Base-by-base conservation (phyloP, 2,329 filamentous ascomycete species). In the Arthroderma uncinatum region DNA sequence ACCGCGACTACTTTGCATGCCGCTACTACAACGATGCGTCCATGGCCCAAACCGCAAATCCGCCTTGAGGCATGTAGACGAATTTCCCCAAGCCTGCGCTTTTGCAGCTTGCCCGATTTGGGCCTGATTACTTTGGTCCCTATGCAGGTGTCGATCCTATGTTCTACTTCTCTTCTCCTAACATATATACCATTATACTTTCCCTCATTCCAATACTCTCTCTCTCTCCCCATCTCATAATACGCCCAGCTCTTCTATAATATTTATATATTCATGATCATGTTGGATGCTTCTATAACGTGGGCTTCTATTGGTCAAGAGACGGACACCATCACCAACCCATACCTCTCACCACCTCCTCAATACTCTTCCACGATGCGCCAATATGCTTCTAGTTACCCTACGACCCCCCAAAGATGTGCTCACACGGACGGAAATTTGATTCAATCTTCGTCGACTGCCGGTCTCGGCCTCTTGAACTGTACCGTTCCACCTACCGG, bases 401-500 rank as follows among this genome's bases (percentile, higher is more conserved):
- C 66, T 2, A 65, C 66, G 16, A 62, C 55, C 62, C 65, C 54
- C 42, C 60, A 53, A 30, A 57, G 44, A 54, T 58, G 42, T 14
- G 12, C 55, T 48, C 42, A 52, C 10, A 53, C 42, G 16, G 55
- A 57, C 10, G 14, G n/a, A 23, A 52, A 5, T 10, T 53, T 44
- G 19, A 16, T 33, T 23, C 23, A 42, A 16, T 55, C 53, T 25
- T 44, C 53, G n/a, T 34, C 14, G 16, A 21, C 59, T 2, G 52
- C 63, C 28, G 69, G 70, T 8, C 57, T 73, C 25, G 71, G 70
- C 1, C 70, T 72, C 23, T 64, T 66, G 9, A 58, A 64, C 44
- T 64, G 64, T 55, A 63, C 61, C 6, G 60, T 64, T n/a, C 65
- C 65, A n/a, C 53, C 62, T 25, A 40, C 60, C 1, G 61, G 62